Conservation (phyloP, 2,329 filamentous ascomycete genomes). For the Clarireedia paspali region DNA sequence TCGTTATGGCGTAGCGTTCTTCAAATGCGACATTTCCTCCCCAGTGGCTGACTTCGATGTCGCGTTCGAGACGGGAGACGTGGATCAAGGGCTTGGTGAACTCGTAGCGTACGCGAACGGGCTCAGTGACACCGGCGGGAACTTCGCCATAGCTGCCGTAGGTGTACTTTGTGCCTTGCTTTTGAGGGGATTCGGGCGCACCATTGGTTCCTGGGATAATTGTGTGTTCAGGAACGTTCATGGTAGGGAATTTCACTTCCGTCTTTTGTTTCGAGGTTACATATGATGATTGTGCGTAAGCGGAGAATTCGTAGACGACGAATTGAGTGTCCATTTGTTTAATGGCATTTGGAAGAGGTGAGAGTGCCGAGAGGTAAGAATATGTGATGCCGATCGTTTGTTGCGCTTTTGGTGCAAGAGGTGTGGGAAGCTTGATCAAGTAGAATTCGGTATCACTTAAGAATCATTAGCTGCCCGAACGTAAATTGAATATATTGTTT, state of each 20-base stretch:
- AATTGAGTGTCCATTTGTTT: conserved; percentile 82
- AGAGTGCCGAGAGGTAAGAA: conserved; percentile 69
- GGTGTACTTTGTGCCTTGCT: conserved; percentile 76
- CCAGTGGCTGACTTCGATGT: conserved; percentile 96
- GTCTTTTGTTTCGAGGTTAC: conserved; percentile 90
- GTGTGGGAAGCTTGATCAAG: conserved; percentile 67
- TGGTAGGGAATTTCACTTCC: conserved; percentile 79
- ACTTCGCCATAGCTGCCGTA: conserved; percentile 86
- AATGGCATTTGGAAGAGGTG: conserved; percentile 73
- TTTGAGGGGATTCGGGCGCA: conserved; percentile 57
- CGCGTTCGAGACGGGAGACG: conserved; percentile 71
- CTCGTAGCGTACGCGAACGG: conserved; percentile 80
- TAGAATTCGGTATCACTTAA: conserved; percentile 71
- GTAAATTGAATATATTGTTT: not conserved
- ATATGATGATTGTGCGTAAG: conserved; percentile 79
- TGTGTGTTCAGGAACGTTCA: conserved; percentile 79
- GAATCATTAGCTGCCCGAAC: conserved; percentile 18
- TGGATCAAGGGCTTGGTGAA: conserved; percentile 89
- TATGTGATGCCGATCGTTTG: conserved; percentile 85
- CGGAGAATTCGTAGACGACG: conserved; percentile 77
- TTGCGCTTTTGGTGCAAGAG: conserved; percentile 68
- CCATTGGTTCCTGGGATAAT: conserved; percentile 56
- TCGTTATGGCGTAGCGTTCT: conserved; percentile 82
- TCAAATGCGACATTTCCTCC: conserved; percentile 93
- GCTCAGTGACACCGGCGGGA: conserved; percentile 66